Evolutionary conservation across 2,329 filamentous ascomycete species (phyloP), one percentile per base, ranked within the genome.

Genomic region (Bisporella sp.): DNA sequence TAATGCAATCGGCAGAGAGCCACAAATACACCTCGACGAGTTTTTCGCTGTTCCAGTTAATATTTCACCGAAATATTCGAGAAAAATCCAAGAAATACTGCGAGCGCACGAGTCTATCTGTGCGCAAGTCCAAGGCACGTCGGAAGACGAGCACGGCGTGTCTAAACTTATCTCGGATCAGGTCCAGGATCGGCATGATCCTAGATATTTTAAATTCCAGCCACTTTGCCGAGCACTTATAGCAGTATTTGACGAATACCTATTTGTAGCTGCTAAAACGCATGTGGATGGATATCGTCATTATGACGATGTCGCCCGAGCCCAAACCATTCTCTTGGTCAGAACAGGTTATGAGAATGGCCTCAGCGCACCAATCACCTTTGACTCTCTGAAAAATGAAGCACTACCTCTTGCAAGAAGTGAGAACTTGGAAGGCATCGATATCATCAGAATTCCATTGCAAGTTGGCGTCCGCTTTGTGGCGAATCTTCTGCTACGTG

Each of bases 31-130:
- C 51, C 56, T 58, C 50, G 50, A 53, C 29, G 52, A 58, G 39
- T 56, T 58, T 50, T 58, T 56, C 46, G 56, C 54, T 50, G 43
- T 55, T 51, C 54, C 56, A 33, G 50, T 58, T 47, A 51, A 47
- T 45, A 49, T 55, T 51, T 49, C 37, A 45, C 39, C 48, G 45
- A 30, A 57, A 52, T 46, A 50, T 49, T 45, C 49, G 47, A 54
- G 51, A 35, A 55, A 49, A 48, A 32, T 57, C 42, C 47, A 45
- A 54, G 55, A 31, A 30, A 56, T 58, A 53, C 48, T 58, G 47
- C 43, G 46, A 54, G 50, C 41, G 44, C 54, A 56, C 52, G 37
- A 56, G 48, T 40, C 50, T 35, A 53, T 56, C 31, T 58, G 49
- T 43, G 47, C 49, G 54, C 52, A 54, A 44, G 43, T 52, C 48